Conservation (phyloP, 2,329 filamentous ascomycete genomes). For the Fusarium odoratissimum region DNA sequence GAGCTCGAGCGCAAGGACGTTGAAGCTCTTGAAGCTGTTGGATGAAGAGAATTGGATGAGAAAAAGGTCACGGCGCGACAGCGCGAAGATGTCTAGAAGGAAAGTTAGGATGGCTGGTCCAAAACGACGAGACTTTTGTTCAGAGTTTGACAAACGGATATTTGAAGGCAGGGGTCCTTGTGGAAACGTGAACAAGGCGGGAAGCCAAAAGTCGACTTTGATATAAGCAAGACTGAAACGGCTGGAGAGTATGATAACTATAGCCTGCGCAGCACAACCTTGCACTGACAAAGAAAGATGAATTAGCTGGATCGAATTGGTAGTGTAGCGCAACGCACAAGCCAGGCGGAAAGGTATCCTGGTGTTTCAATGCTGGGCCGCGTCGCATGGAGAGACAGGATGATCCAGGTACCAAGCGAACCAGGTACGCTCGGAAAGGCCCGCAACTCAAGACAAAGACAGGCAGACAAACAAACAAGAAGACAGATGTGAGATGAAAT, state of each 20-base stretch:
- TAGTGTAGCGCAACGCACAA: conserved; percentile 32
- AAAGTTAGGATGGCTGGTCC: conserved; percentile 24
- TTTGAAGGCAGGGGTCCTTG: conserved; percentile 28
- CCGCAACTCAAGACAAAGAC: conserved; percentile 13
- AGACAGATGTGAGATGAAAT: conserved; percentile 6
- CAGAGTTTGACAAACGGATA: conserved; percentile 23
- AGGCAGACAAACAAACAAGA: background rate
- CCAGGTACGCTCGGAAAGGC: conserved; percentile 36
- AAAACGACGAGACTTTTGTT: conserved; percentile 5
- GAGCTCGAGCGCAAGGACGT: conserved; percentile 24
- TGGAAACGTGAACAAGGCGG: conserved; percentile 31
- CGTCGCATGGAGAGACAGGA: conserved; percentile 39
- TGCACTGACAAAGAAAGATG: conserved; percentile 26
- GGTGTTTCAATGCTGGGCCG: conserved; percentile 41
- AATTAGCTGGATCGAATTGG: conserved; percentile 16
- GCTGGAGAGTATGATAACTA: conserved; percentile 20
- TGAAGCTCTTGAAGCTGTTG: conserved; percentile 1
- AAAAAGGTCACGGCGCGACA: conserved; percentile 10
- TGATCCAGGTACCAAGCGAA: conserved; percentile 23
- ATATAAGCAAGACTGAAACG: conserved; percentile 14
- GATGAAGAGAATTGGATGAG: conserved; percentile 12
- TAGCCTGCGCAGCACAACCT: conserved; percentile 40
- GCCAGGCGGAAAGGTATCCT: conserved; percentile 37
- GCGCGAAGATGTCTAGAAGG: conserved; percentile 27
- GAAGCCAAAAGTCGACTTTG: conserved; percentile 23